Percentiles rank a stretch among this genome's conserved stretches.
These are phyloP conservation scores for Phytophthora rubi DNA, from an alignment of 352 stramenopile genomes.

Conservation along the genomic window DNA sequence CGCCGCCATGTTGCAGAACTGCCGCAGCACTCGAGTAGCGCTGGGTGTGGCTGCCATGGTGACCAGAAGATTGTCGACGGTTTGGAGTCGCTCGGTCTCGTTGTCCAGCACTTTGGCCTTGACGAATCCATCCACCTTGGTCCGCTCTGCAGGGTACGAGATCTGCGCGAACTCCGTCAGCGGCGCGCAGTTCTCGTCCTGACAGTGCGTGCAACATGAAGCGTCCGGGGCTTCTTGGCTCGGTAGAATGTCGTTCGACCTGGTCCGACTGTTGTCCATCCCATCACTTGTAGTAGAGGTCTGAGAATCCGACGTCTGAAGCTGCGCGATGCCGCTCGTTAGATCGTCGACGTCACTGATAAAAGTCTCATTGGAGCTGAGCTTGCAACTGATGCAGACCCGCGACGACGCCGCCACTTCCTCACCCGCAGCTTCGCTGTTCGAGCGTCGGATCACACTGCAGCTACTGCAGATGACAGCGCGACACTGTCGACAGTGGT, in stretches of 20 bases:
- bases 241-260: constrained; percentile 21
- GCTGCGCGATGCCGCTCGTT: constrained; percentile 48
- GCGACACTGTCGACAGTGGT: constrained; percentile 73
- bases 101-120: constrained; percentile 58
- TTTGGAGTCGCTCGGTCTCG: constrained; percentile 55
- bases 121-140: constrained; percentile 44
- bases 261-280: constrained; percentile 35
- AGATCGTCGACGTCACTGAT: constrained; percentile 49
- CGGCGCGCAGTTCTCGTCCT: constrained; percentile 64
- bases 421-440: constrained; percentile 22
- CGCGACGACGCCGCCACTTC: constrained; percentile 30
- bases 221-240: constrained; percentile 10
- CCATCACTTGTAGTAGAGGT: constrained; percentile 9
- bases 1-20: constrained; percentile 81
- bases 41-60: constrained; percentile 52
- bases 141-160: constrained; percentile 48
- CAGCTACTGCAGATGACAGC: constrained; percentile 75
- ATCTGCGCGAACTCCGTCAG: constrained; percentile 60
- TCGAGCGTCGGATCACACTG: constrained; percentile 52
- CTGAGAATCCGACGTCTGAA: constrained; percentile 15
- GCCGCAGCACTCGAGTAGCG: constrained; percentile 53
- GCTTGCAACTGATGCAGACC: constrained; percentile 82
- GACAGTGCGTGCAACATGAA: constrained; percentile 57
- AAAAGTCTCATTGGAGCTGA: constrained; percentile 59
- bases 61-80: constrained; percentile 48